Evolutionary conservation across 805 yeast genomes (phyloP).

Genomic region (Ogataea populi-albae): DNA sequence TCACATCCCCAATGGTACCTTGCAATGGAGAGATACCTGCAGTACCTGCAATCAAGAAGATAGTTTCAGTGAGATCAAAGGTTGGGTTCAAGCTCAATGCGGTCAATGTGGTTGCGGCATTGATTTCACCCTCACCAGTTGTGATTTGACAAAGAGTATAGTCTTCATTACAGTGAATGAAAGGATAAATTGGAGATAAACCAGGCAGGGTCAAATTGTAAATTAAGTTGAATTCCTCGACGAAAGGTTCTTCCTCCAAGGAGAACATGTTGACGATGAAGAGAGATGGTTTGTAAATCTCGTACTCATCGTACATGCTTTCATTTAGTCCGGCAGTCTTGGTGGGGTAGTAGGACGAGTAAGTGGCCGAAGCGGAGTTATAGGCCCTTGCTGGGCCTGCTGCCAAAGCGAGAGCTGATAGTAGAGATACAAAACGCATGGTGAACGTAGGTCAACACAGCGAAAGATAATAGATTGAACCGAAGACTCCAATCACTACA

Average conservation of each 20-base stretch:
- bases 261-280: slow-evolving; percentile 55
- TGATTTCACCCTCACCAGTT: slow-evolving; percentile 69
- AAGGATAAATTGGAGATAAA: slow-evolving; percentile 56
- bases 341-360: slow-evolving; percentile 16
- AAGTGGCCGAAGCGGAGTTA: slow-evolving; percentile 15
- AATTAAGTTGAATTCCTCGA: slow-evolving; percentile 43
- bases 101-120: slow-evolving; percentile 58
- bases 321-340: slow-evolving; percentile 24
- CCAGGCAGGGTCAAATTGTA: slow-evolving; percentile 65
- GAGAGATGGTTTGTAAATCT: slow-evolving; percentile 48
- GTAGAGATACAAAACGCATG: slow-evolving; percentile 3
- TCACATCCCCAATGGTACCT: slow-evolving; percentile 58
- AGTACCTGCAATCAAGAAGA: slow-evolving; percentile 63
- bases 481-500: too few relatives aligned
- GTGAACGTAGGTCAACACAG: neutral
- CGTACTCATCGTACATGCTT: slow-evolving; percentile 21
- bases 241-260: slow-evolving; percentile 53
- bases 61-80: slow-evolving; percentile 58
- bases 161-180: slow-evolving; percentile 52
- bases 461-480: slow-evolving; percentile 1
- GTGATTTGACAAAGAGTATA: slow-evolving; percentile 57
- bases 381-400: slow-evolving; percentile 5
- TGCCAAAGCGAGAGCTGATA: slow-evolving; percentile 3
- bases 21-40: slow-evolving; percentile 59
- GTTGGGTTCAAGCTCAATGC: slow-evolving; percentile 52